Base-by-base conservation (phyloP, 2,329 filamentous ascomycete genomes). In the Cladosporium sp. region DNA sequence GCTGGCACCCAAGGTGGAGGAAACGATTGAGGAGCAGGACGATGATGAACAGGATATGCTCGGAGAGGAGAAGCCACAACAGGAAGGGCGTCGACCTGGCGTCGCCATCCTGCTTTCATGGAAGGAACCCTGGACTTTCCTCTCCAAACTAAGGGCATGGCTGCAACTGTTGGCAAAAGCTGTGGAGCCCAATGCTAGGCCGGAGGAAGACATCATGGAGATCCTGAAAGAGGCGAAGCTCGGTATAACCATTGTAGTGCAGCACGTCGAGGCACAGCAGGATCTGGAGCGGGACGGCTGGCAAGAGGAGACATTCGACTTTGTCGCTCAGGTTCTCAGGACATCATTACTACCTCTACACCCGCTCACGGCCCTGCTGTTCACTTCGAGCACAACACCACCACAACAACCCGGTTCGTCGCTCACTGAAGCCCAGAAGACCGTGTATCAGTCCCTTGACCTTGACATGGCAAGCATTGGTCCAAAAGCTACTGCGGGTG, bases 271-370 rank as follows among this genome's bases (percentile, higher is more conserved):
- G 74, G 91, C 90, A 72, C 96, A 97, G 72, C 92, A 97, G 69
- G 83, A 85, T 37, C 74, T 99, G 58, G 94, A 97, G 74, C 91
- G 90, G 71, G 92, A 91, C 59, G 86, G 88, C 13, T 99, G 93
- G 91, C 93, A 91, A 74, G 94, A 99, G 73, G 91, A 95, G 64
- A 89, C 96, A 66, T 99, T 99, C 68, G 94, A 99, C 72, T 92
- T 94, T 64, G 90, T 99, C 42, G 81, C 97, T 59, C 94, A 99
- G 70, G 96, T 92, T 71, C 77, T 99, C 68, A 85, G 94, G 64
- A 97, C 94, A 0, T 85, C 95, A 37, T 77, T 99, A 40, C 78
- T 99, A 62, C 93, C 92, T 52, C 72, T 79, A 49, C 62, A 66
- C 44, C 65, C 65, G 10, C 72, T 78, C 84, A 91, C 92, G 75